Percentiles rank a stretch among this genome's conserved stretches.
Evolutionary conservation across 306 rosid genomes (phyloP).

Genomic region (Cucurbita pepo): DNA sequence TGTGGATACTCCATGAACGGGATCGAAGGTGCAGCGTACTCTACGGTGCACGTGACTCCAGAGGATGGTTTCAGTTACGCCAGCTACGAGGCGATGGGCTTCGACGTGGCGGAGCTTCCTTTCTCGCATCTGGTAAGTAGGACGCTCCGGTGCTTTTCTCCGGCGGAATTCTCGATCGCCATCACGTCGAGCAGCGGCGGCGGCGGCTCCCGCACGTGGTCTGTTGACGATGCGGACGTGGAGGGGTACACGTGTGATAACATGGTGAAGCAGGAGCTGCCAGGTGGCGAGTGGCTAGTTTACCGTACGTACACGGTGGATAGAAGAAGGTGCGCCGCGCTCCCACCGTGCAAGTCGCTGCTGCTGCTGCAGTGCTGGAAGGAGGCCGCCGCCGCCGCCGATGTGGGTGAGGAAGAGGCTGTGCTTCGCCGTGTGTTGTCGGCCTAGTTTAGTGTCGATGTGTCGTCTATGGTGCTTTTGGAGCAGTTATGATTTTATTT

Average conservation of each 20-base stretch:
- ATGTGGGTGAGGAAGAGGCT: conserved; percentile 8
- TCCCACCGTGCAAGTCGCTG: not conserved
- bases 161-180: conserved; percentile 27
- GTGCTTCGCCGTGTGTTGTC: conserved; percentile 6
- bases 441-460: not conserved
- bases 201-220: conserved; percentile 13
- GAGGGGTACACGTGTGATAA: conserved; percentile 31
- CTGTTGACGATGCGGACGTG: conserved; percentile 12
- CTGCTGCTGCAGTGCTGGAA: not conserved
- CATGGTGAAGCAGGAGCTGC: conserved; percentile 28
- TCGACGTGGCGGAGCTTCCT: not conserved
- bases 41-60: conserved; percentile 61
- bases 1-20: conserved; percentile 62
- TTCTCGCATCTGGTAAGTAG: conserved; percentile 7
- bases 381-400: not conserved
- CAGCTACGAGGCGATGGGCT: conserved; percentile 38
- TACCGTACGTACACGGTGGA: conserved; percentile 14
- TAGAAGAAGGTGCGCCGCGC: not conserved
- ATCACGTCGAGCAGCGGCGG: conserved; percentile 19
- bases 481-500: no score
- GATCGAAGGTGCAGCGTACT: conserved; percentile 32
- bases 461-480: no score
- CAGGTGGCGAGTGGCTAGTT: conserved; percentile 24
- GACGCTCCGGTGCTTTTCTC: conserved; percentile 29
- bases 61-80: conserved; percentile 54